Evolutionary conservation across 345 rosid genomes (phyloP).

Genomic region (Laguncularia racemosa): DNA sequence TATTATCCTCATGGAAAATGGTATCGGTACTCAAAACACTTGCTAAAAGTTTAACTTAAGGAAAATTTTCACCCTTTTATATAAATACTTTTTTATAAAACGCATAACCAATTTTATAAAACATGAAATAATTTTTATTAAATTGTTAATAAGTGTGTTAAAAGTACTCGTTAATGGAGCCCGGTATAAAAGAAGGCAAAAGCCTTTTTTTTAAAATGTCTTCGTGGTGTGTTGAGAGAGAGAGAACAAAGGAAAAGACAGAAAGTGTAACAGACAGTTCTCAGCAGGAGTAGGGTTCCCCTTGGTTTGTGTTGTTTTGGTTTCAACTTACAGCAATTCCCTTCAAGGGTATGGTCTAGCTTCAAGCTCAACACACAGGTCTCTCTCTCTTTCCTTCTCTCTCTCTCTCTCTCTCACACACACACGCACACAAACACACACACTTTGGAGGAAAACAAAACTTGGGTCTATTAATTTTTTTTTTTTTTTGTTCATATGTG

Average conservation of each 20-base stretch:
- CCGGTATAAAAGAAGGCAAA: constrained; percentile 15
- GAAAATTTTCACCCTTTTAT: no score
- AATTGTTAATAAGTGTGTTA: no score
- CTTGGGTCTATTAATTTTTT: constrained; percentile 16
- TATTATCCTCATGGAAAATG: no score
- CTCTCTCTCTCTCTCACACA: constrained; percentile 20
- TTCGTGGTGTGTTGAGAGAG: constrained; percentile 8
- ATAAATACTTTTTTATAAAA: no score
- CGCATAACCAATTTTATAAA: no score
- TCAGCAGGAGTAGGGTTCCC: constrained; percentile 33
- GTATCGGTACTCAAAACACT: no score
- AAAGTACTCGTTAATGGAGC: no score
- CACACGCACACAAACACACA: no score
- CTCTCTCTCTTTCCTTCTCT: constrained; percentile 43
- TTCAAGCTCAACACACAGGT: background rate
- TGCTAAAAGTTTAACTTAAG: no score
- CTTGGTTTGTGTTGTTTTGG: constrained; percentile 22
- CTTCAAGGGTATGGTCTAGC: no score
- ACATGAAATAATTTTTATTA: no score
- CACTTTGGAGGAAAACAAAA: constrained; percentile 9
- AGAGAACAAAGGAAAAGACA: constrained; percentile 60
- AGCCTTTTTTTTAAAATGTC: constrained; percentile 11
- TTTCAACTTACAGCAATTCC: constrained; percentile 12
- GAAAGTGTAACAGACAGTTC: constrained; percentile 56
- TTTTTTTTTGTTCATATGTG: constrained; percentile 36